Evolutionary conservation across 1,139 yeast species (phyloP), one percentile per base, ranked within the genome.

Genomic region (Lodderomyces orthopsilosis): DNA sequence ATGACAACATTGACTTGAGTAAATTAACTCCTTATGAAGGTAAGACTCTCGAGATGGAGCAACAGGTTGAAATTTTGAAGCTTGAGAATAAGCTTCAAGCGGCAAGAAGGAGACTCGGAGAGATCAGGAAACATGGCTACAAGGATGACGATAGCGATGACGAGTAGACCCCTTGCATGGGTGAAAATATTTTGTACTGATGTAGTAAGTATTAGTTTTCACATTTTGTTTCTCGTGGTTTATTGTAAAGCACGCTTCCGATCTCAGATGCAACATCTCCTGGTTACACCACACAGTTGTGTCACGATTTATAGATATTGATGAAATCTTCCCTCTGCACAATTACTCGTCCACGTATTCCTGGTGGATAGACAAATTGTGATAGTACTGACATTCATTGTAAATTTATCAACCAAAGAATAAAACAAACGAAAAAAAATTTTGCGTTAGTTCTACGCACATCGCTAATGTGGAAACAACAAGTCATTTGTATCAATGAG

Each of bases 11-110:
- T 43, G 95, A 89, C 58, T 85, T 83, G 58, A 74, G 85, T 27
- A 78, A 75, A 55, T 66, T 88, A 47, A 76, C 90, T 13, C 79
- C 88, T 17, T 89, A 87, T 58, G 95, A 88, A 61, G 89, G 89
- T 54, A 86, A 86, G 63, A 86, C 95, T 0, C 76, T 81, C 23
- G 95, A 91, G 58, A 88, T 89, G 96, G 95, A 89, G 57, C 96
- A 89, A 63, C 96, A 89, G 61, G 96, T 90, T 12, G 91, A 87
- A 61, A 90, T 89, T 38, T 74, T 89, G 62, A 86, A 87, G 62
- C 69, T 89, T 49, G 96, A 89, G 57, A 87, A 87, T 54, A 78
- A 83, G 46, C 70, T 88, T 53, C 68, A 69, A 41, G 61, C 79
- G 10, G 95, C 96, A 0, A 77, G 96, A 61, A 87, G 85, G 65